These are phyloP conservation scores for Xylariaceae sp. DNA, from an alignment of 2,329 filamentous ascomycete genomes.

Conservation along the genomic window DNA sequence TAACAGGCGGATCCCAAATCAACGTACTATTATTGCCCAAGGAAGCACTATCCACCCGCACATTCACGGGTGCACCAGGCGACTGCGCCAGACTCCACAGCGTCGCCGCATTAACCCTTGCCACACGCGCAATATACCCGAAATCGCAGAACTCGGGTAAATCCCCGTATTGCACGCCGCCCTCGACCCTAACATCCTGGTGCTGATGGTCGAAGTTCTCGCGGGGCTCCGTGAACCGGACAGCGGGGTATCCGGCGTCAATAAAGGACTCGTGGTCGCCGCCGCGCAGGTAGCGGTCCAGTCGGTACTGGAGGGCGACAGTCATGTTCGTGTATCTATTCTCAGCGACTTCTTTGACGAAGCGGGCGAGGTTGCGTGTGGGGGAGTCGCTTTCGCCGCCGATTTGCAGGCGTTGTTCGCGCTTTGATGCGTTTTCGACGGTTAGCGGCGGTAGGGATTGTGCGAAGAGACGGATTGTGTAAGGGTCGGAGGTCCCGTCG, in stretches of 20 bases:
- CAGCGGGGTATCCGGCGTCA: conserved; percentile 48
- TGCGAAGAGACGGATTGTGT: conserved; percentile 51
- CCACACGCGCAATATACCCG: conserved; percentile 49
- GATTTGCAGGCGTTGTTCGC: conserved; percentile 38
- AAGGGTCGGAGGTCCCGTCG: conserved; percentile 41
- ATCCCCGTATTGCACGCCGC: conserved; percentile 50
- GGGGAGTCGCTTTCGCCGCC: conserved; percentile 52
- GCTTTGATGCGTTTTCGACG: conserved; percentile 35
- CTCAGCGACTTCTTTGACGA: conserved; percentile 49
- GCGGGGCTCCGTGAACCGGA: conserved; percentile 53
- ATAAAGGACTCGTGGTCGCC: conserved; percentile 54
- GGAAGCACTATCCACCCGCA: conserved; percentile 42
- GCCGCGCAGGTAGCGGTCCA: conserved; percentile 51
- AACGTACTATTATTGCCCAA: conserved; percentile 47
- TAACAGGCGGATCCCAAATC: conserved; percentile 41
- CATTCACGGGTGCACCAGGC: conserved; percentile 45
- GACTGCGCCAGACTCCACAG: conserved; percentile 50
- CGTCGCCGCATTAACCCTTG: conserved; percentile 49
- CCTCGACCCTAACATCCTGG: conserved; percentile 44
- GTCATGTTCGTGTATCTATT: conserved; percentile 49
- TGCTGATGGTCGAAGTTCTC: conserved; percentile 56
- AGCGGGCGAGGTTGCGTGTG: conserved; percentile 49
- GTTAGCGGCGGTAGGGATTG: conserved; percentile 40
- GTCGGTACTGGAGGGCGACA: conserved; percentile 50
- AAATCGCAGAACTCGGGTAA: conserved; percentile 53